These are phyloP conservation scores for Elongisporangium undulatum DNA, from an alignment of 352 stramenopile genomes.

Conservation along the genomic window DNA sequence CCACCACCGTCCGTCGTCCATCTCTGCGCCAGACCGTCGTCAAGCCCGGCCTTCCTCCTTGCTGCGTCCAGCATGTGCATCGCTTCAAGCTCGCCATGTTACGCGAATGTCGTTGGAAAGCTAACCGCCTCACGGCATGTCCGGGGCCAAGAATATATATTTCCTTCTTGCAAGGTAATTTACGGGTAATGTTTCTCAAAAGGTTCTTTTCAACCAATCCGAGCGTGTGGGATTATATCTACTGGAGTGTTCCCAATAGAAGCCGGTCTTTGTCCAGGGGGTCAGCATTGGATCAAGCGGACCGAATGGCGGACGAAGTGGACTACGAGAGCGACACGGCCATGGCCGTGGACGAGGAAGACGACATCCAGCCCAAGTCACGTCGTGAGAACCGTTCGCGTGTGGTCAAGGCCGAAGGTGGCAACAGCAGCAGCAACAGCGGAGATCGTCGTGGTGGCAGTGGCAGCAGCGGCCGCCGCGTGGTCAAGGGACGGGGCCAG, in stretches of 20 bases:
- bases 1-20: too few species aligned
- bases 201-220: conserved; percentile 2
- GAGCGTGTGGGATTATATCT: background rate
- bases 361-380: conserved; percentile 18
- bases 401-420: background rate
- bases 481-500: conserved; percentile 69
- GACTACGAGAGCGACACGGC: conserved; percentile 86
- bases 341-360: conserved; percentile 79
- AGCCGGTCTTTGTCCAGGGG: background rate
- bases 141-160: too few species aligned
- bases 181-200: conserved; percentile 8
- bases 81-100: too few species aligned
- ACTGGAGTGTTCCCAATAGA: background rate
- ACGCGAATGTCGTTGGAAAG: too few species aligned
- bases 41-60: too few species aligned
- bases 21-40: too few species aligned
- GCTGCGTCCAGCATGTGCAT: too few species aligned
- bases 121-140: too few species aligned
- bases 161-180: too few species aligned
- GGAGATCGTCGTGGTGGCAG: background rate
- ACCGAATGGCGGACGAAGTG: conserved; percentile 75
- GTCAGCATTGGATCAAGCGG: background rate
- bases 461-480: conserved; percentile 13
- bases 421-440: background rate
- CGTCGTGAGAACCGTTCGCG: background rate